Evolutionary conservation across 176 grass and related monocot species (phyloP), one percentile per base, ranked within the genome.

Genomic region (Cenchrus americanus): DNA sequence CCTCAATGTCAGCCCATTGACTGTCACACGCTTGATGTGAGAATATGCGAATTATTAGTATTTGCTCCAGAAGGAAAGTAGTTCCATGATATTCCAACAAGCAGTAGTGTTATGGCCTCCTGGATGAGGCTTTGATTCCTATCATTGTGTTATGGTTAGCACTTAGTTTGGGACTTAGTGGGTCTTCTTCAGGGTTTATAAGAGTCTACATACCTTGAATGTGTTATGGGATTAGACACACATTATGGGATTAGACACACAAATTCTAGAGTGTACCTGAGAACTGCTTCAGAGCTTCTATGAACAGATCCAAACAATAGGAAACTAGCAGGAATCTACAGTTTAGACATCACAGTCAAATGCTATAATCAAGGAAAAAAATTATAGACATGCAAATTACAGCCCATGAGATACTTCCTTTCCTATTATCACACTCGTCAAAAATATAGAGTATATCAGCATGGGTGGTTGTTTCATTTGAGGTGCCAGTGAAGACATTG

Each of bases 151-250:
- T 21, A 37, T 55, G 50, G 15, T 53, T 32, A 54, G 44, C 51
- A 51, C 42, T 51, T 80, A 27, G 15, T 65, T 79, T 24, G n/a
- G 40, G 23, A 66, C 15, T 12, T 50, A 21, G 61, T 10, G 12
- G 46, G 46, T 51, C 4, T 66, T 10, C 77, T 52, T 79, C 44
- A 66, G 26, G 62, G 46, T 79, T 79, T 79, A 37, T 37, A 51
- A 79, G 14, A 19, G 27, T 79, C 43, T 51, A 12, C 43, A 65
- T 27, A 65, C 0, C 42, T 64, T 30, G 47, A 49, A 65, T 65
- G 44, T 43, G 22, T 63, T 30, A 19, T 18, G 42, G 44, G 7
- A 9, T 22, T 78, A 78, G 63, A 78, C 76, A 27, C 8, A 30
- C 27, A 32, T 63, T 30, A 19, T 18, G 42, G 44, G 7, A 9